phyloP scores from a whole-genome alignment of 2,329 filamentous ascomycete genomes.

The Aspergillus versicolor region DNA sequence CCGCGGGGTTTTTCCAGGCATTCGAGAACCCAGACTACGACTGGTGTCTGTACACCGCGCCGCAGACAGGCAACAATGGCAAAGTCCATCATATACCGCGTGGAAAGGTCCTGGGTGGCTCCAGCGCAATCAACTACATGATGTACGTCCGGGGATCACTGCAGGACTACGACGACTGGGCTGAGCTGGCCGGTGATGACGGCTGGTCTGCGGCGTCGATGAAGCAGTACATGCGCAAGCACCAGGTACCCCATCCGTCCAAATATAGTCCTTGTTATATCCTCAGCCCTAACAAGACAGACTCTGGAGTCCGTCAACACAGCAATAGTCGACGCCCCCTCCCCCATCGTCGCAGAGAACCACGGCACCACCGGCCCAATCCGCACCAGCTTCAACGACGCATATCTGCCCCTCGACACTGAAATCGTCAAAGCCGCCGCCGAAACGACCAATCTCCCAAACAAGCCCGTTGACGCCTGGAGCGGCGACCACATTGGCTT shows the following conservation, averaged over 20 bases:
- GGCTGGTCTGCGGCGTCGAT: constrained; percentile 25
- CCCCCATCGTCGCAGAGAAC: not conserved
- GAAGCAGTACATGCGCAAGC: constrained; percentile 16
- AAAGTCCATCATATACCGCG: constrained; percentile 26
- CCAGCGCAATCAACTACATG: constrained; percentile 37
- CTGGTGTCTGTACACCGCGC: constrained; percentile 31
- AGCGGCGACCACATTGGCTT: constrained; percentile 34
- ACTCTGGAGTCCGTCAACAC: constrained; percentile 3
- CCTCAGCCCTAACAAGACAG: constrained; percentile 14
- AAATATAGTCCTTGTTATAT: not conserved
- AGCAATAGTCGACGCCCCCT: not conserved
- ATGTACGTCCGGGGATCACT: constrained; percentile 43
- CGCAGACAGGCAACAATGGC: constrained; percentile 24
- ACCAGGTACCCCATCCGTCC: constrained; percentile 5
- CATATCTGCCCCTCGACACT: constrained; percentile 15
- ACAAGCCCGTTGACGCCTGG: constrained; percentile 30
- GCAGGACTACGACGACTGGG: constrained; percentile 36
- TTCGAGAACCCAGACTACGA: constrained; percentile 36
- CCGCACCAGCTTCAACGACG: constrained; percentile 3
- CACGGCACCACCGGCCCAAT: constrained; percentile 5
- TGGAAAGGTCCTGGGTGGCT: constrained; percentile 36
- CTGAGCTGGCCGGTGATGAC: constrained; percentile 25
- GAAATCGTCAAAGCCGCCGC: constrained; percentile 21
- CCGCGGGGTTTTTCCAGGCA: constrained; percentile 22
- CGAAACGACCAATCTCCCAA: constrained; percentile 12